These are phyloP conservation scores for Castanospermum australe DNA, from an alignment of 306 rosid species.

Conservation along the genomic window DNA sequence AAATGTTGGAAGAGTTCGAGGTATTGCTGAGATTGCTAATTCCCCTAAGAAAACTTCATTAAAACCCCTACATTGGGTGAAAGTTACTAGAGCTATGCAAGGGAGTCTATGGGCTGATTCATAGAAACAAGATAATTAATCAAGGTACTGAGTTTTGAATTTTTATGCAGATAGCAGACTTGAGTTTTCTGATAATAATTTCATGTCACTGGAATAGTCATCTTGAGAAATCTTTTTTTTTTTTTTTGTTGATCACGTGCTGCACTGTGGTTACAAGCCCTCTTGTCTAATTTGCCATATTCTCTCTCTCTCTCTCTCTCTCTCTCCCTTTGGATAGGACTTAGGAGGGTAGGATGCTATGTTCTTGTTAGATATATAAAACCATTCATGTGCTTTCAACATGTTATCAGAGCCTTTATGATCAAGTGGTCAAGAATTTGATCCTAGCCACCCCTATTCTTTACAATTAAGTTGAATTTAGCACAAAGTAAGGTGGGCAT, in stretches of 20 bases:
- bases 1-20: conserved; percentile 67
- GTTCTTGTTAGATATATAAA: no score
- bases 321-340: background rate
- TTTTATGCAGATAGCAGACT: conserved; percentile 11
- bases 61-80: conserved; percentile 94
- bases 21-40: conserved; percentile 38
- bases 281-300: conserved; percentile 21
- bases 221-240: background rate
- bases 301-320: background rate
- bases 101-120: conserved; percentile 99
- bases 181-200: background rate
- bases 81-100: conserved; percentile 83
- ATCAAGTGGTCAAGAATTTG: no score
- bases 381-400: no score
- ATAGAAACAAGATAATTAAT: conserved; percentile 68
- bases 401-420: no score
- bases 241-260: background rate
- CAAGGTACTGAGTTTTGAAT: conserved; percentile 57
- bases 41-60: conserved; percentile 73
- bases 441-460: no score
- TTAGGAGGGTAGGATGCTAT: conserved; percentile 13
- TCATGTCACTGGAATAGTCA: background rate
- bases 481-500: no score
- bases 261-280: background rate
- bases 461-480: no score